A percentile compares a stretch with the other conserved stretches of the same genome.
phyloP scores from a whole-genome alignment of 441 rosid genomes.

The Pelargonium exstipulatum region DNA sequence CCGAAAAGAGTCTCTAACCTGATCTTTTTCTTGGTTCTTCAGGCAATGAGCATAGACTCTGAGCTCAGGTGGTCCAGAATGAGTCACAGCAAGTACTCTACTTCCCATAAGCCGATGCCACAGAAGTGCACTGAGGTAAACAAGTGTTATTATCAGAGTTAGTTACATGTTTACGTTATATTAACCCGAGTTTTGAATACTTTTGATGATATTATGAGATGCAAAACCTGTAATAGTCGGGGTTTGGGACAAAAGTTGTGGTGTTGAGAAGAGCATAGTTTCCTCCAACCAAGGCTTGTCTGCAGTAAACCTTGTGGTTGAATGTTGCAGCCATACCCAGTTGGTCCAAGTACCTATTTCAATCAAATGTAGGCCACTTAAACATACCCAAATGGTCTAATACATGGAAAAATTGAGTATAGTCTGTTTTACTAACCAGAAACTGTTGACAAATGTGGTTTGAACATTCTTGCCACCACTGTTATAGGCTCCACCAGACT shows the following conservation, averaged over 20 bases:
- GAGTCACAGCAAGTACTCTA: slow-evolving; percentile 31
- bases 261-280: slow-evolving; percentile 59
- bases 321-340: slow-evolving; percentile 54
- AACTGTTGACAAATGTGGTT: slow-evolving; percentile 46
- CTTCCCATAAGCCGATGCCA: slow-evolving; percentile 62
- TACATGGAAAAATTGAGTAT: no score
- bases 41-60: slow-evolving; percentile 51
- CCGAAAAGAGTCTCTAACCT: neutral
- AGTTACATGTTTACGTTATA: neutral
- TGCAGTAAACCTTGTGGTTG: slow-evolving; percentile 56
- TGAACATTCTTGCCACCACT: slow-evolving; percentile 64
- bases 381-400: neutral
- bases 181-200: neutral
- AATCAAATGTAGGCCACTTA: neutral
- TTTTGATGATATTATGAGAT: neutral
- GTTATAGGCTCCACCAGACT: slow-evolving; percentile 67
- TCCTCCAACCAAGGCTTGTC: slow-evolving; percentile 65
- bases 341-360: slow-evolving; percentile 54
- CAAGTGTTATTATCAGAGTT: neutral
- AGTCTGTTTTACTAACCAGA: slow-evolving; percentile 34
- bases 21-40: slow-evolving; percentile 25
- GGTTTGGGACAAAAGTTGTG: slow-evolving; percentile 49
- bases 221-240: slow-evolving; percentile 54
- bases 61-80: slow-evolving; percentile 33
- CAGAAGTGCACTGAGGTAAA: slow-evolving; percentile 40